Base-by-base conservation (phyloP, 1,284 basidiomycete species). In the Microbotryum silenes-acaulis region DNA sequence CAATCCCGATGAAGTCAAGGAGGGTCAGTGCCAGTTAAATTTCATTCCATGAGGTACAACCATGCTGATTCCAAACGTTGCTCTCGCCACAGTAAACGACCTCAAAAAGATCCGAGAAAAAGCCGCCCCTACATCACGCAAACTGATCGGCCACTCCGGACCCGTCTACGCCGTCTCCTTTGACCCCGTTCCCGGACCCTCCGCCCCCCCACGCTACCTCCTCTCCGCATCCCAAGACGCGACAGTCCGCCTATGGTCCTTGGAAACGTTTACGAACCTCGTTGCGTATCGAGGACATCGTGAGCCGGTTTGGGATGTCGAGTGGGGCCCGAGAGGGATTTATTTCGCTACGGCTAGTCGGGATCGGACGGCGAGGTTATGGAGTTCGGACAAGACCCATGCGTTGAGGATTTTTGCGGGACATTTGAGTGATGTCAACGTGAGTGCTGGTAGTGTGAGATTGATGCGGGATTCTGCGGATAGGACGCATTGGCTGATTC, bases 271-370 rank as follows among this genome's bases (percentile, higher is more conserved):
- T 80, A 84, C 88, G 25, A 96, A 96, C 69, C 79, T 98, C 9
- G 92, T 93, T 6, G 91, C 88, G 7, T 99, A 94, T 75, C 83
- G 92, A 23, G 96, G 96, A 0, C 96, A 99, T 73, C 87, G 94
- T 74, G 93, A 96, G 74, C 93, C 96, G 0, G 86, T 99, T 1
- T 99, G 96, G 96, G 93, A 97, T 71, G 91, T 96, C 10, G 87
- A 97, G 74, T 99, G 96, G 96, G 92, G 89, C 68, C 93, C 94
- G 8, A 84, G 91, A 78, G 94, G 96, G 6, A 85, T 94, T n/a
- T 97, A 98, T 77, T 99, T 99, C 76, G 94, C 94, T 1, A 94
- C 91, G 14, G 92, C 85, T 6, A 93, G 91, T 73, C 80, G 94
- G 55, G 96, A 99, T 76, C 81, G 90, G 65, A 97, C 96, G 2